Base-by-base conservation (phyloP, 2,329 filamentous ascomycete genomes). In the Colletotrichum somersetense region DNA sequence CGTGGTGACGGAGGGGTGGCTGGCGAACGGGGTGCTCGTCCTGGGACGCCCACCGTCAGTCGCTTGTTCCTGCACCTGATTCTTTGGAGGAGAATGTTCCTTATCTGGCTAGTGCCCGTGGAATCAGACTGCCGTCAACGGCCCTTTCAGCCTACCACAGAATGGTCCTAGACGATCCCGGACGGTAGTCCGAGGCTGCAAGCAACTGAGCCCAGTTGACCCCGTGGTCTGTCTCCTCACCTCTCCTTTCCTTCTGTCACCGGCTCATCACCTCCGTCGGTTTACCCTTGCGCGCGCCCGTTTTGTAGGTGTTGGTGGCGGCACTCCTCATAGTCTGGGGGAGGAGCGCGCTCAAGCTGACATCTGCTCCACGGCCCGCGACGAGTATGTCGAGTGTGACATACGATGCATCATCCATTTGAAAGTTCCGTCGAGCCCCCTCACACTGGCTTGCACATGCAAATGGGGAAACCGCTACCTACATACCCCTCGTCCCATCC, bases 101-200 rank as follows among this genome's bases (percentile, higher is more conserved):
- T 62, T 42, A 58, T 73, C 44, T 66, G 71, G 71, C 67, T 73
- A 73, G 71, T 71, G 67, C 35, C 67, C 38, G 56, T 62, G 66
- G 70, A 48, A 71, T 72, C 53, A 68, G 65, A 66, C 53, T 71
- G 66, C 70, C 66, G 62, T 71, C 71, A 70, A 73, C 70, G 66
- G 70, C 48, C 46, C 61, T n/a, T 71, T n/a, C 61, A 55, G 61
- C 48, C 55, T 70, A 40, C 64, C 48, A 48, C 48, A 30, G 55
- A 53, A 38, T 42, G 42, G 18, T 40, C 40, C 42, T 18, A 71
- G 69, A 72, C 65, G 69, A 72, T 72, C 65, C 46, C 69, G 69
- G 69, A 72, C 69, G 53, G n/a, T 46, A 42, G 58, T 69, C 66
- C 65, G 66, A 59, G 52, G 65, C 40, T 69, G 66, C 59, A 69